Percentiles rank a stretch among this genome's conserved stretches.
Conservation (phyloP, 116 monocot genomes). For the Phalaenopsis hybrid region DNA sequence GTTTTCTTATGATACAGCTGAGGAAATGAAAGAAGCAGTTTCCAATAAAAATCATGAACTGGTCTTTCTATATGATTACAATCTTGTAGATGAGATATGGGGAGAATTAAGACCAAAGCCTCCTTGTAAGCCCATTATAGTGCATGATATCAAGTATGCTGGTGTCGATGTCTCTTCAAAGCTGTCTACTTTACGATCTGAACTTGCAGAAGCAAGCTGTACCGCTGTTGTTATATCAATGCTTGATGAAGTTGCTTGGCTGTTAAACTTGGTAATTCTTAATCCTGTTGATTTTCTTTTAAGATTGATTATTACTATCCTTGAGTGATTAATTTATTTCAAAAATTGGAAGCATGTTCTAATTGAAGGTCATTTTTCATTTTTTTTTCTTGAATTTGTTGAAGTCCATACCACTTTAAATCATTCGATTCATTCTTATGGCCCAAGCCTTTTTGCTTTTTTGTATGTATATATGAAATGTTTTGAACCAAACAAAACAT, state of each 20-base stretch:
- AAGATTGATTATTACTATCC: neutral
- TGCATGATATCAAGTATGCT: constrained; percentile 90
- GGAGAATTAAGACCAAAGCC: constrained; percentile 60
- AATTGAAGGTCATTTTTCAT: neutral
- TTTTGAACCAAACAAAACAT: neutral
- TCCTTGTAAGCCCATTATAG: constrained; percentile 59
- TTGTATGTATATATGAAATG: neutral
- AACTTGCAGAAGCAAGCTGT: constrained; percentile 53
- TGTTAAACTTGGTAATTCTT: constrained; percentile 80
- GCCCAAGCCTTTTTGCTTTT: neutral
- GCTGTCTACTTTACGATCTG: constrained; percentile 52
- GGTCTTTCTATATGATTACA: constrained; percentile 66
- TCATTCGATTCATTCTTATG: neutral
- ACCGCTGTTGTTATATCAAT: constrained; percentile 72
- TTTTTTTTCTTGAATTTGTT: neutral
- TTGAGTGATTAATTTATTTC: neutral
- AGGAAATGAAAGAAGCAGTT: constrained; percentile 68
- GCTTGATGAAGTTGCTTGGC: constrained; percentile 98
- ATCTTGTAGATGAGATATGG: constrained; percentile 89
- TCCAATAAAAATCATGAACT: constrained; percentile 76
- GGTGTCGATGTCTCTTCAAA: constrained; percentile 73
- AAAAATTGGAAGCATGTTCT: neutral
- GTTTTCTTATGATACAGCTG: constrained; percentile 83
- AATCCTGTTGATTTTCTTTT: neutral
- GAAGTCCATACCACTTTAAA: neutral